phyloP scores from a whole-genome alignment of 176 grass and related monocot genomes.

The Miscanthus lutarioriparius region DNA sequence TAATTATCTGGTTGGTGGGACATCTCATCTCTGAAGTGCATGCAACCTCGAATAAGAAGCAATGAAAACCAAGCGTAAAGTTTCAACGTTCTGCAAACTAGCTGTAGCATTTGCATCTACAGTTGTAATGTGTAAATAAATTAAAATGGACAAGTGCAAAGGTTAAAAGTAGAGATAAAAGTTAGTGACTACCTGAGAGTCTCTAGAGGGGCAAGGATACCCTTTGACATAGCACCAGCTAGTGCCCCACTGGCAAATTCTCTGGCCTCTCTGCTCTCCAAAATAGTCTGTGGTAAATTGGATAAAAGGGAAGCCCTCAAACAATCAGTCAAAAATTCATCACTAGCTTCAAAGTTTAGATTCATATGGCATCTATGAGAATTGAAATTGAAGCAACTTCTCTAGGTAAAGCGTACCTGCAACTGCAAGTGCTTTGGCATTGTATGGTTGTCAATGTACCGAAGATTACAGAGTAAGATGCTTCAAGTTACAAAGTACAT shows the following conservation, averaged over 20 bases:
- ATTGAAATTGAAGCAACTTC: not conserved
- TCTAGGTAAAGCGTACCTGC: not conserved
- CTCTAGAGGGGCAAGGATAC: slow-evolving; percentile 82
- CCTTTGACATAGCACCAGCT: slow-evolving; percentile 91
- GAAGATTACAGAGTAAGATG: not conserved
- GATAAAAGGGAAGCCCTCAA: slow-evolving; percentile 1
- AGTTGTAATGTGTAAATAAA: not conserved
- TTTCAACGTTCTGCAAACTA: not conserved
- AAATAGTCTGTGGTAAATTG: slow-evolving; percentile 44
- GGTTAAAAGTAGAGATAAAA: slow-evolving; percentile 5
- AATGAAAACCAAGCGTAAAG: not conserved
- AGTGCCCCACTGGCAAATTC: slow-evolving; percentile 86
- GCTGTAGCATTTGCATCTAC: not conserved
- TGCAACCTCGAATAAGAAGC: not conserved
- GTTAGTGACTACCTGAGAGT: slow-evolving; percentile 59
- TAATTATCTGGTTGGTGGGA: slow-evolving; percentile 1
- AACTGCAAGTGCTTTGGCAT: not conserved
- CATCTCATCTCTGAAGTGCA: slow-evolving; percentile 21
- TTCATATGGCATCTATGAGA: not conserved
- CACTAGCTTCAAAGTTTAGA: slow-evolving; percentile 8
- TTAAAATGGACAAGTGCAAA: not conserved
- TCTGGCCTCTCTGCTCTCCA: slow-evolving; percentile 57
- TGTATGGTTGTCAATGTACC: not conserved
- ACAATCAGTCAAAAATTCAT: slow-evolving; percentile 23
- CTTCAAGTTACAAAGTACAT: not conserved